Conservation (phyloP, 2,329 filamentous ascomycete species). For the Ophioceras dolichostomum region DNA sequence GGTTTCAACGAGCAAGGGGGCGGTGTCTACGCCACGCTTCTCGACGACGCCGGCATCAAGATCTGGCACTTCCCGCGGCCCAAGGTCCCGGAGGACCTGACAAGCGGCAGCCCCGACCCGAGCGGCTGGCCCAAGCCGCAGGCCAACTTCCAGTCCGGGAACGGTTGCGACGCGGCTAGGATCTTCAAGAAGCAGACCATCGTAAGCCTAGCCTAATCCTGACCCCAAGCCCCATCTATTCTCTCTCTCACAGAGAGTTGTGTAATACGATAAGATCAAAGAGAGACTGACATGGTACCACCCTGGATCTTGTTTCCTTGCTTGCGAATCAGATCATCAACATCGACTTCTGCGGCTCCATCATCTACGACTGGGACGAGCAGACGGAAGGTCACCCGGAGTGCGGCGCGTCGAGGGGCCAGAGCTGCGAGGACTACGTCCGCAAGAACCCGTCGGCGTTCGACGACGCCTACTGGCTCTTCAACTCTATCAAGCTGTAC, state of each 20-base stretch:
- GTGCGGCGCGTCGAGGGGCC: slow-evolving; percentile 8
- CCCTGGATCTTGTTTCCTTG: too few relatives aligned
- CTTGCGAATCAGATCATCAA: too few relatives aligned
- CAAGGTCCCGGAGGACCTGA: slow-evolving; percentile 27
- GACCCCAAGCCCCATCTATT: too few relatives aligned
- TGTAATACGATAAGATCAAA: too few relatives aligned
- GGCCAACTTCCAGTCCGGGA: slow-evolving; percentile 18
- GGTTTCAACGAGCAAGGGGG: slow-evolving; percentile 35
- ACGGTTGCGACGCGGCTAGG: slow-evolving; percentile 41
- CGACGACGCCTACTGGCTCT: slow-evolving; percentile 44
- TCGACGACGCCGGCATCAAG: slow-evolving; percentile 25
- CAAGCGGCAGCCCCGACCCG: slow-evolving; percentile 23
- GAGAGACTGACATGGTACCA: too few relatives aligned
- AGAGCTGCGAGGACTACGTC: slow-evolving; percentile 42
- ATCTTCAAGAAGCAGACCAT: slow-evolving; percentile 45
- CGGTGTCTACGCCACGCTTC: slow-evolving; percentile 27
- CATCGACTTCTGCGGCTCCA: slow-evolving; percentile 17
- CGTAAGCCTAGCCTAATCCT: too few relatives aligned
- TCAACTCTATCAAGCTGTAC: slow-evolving; percentile 37
- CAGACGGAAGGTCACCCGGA: slow-evolving; percentile 7
- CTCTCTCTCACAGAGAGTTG: too few relatives aligned
- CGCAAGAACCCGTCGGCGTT: slow-evolving; percentile 43
- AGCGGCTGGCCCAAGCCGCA: slow-evolving; percentile 25
- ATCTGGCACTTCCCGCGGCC: slow-evolving; percentile 31
- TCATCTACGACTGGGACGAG: slow-evolving; percentile 41